Conservation (phyloP, 441 rosid genomes). For the Mallotus japonicus region DNA sequence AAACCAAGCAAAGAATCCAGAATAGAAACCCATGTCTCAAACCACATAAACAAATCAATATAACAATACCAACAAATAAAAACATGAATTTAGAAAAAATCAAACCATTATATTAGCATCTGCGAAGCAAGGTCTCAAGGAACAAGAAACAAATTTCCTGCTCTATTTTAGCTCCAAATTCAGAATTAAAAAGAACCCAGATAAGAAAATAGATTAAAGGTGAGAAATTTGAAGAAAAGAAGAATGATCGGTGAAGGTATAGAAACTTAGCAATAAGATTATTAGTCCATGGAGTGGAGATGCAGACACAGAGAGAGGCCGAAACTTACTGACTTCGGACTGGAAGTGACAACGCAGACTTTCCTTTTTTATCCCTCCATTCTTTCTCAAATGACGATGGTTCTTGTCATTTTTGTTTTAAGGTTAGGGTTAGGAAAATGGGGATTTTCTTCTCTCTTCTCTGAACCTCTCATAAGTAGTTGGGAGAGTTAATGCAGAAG, state of each 20-base stretch:
- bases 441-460: too few species aligned
- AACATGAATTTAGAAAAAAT: background rate
- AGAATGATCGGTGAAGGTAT: constrained; percentile 7
- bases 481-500: too few species aligned
- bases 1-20: constrained; percentile 7
- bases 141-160: constrained; percentile 27
- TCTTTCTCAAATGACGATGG: too few species aligned
- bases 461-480: too few species aligned
- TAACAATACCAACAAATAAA: background rate
- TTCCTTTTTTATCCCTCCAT: too few species aligned
- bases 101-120: constrained; percentile 76
- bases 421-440: too few species aligned
- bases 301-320: constrained; percentile 2
- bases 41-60: constrained; percentile 14
- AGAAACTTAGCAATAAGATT: background rate
- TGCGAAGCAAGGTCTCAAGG: constrained; percentile 65
- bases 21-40: constrained; percentile 8
- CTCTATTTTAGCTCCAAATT: background rate
- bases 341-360: too few species aligned
- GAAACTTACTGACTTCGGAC: too few species aligned
- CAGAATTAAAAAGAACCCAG: constrained; percentile 28
- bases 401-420: too few species aligned
- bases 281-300: constrained; percentile 1
- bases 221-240: constrained; percentile 2
- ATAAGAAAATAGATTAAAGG: constrained; percentile 11